Base-by-base conservation (phyloP, 2,329 filamentous ascomycete genomes). In the Penicillium nordicum region DNA sequence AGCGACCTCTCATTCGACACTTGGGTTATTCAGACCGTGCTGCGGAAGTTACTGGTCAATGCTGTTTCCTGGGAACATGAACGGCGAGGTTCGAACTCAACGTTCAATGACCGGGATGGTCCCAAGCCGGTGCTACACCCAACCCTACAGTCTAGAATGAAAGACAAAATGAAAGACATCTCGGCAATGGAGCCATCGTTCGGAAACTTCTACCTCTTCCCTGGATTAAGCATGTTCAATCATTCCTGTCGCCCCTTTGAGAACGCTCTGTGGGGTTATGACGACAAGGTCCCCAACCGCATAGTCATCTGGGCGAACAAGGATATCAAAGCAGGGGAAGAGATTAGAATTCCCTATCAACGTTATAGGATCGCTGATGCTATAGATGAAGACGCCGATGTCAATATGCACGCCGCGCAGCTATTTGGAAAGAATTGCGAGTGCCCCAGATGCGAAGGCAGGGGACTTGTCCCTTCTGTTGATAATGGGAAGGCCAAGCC, bases 1-100 rank as follows among this genome's bases (percentile, higher is more conserved):
- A 62, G 68, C 11, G 69, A 74, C 45, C 59, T 74, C 18, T 59
- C 63, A 6, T 75, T 74, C 47, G 72, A 75, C 54, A 74, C 70
- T 2, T 75, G 72, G 72, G 63, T 69, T 9, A 71, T 74, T 49
- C 72, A 75, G 34, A 62, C 59, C 1, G 64, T 71, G 5, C 46
- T 74, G 16, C 58, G 67, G 21, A 75, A 74, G 52, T 54, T 75
- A 2, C 59, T 72, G 1, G 49, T 67, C 25, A 68, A 70, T 43
- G 69, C 59, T 14, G 58, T 74, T 3, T 69, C 71, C 0, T 74
- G 69, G 69, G 66, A 71, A 40, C 14, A 45, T 12, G 37, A 43
- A 21, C 65, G 64, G 6, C 62, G 61, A 14, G 57, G 47, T 2
- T 43, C 2, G 18, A 50, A 21, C 36, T 56, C 21, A 41, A 61